Percentiles rank a stretch among this genome's conserved stretches.
Evolutionary conservation across 2,329 filamentous ascomycete genomes (phyloP).

Genomic region (Rutstroemia sp.): DNA sequence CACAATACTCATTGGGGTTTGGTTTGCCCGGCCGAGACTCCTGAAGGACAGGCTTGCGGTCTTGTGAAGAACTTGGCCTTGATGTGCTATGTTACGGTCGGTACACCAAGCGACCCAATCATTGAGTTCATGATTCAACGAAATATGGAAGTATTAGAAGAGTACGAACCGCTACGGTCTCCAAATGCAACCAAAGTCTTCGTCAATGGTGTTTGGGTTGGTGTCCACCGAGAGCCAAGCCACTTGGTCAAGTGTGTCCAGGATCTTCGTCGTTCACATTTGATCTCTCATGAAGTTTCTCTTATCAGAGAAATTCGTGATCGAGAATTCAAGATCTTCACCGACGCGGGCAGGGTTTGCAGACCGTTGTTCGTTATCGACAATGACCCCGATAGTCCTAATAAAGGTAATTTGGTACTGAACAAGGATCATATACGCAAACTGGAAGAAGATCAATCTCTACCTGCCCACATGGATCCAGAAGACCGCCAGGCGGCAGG

Average conservation of each 20-base stretch:
- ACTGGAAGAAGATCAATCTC: slow-evolving; percentile 65
- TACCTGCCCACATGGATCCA: slow-evolving; percentile 51
- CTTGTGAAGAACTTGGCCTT: slow-evolving; percentile 95
- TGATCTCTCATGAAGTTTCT: slow-evolving; percentile 87
- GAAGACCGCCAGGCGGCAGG: slow-evolving; percentile 47
- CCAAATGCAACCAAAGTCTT: slow-evolving; percentile 97
- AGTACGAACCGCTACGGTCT: slow-evolving; percentile 79
- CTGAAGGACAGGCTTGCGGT: slow-evolving; percentile 96
- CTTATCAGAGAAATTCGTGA: slow-evolving; percentile 95
- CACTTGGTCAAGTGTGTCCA: slow-evolving; percentile 75
- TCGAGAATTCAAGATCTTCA: slow-evolving; percentile 97
- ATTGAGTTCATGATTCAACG: slow-evolving; percentile 92
- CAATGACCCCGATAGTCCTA: slow-evolving; percentile 67
- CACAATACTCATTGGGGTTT: slow-evolving; percentile 99
- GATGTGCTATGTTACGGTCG: slow-evolving; percentile 98
- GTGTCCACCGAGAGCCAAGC: slow-evolving; percentile 83
- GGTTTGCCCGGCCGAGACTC: slow-evolving; percentile 94
- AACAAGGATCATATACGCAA: slow-evolving; percentile 76
- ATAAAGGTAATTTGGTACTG: slow-evolving; percentile 70
- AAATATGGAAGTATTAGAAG: slow-evolving; percentile 94
- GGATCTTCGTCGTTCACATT: slow-evolving; percentile 69
- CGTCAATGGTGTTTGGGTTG: slow-evolving; percentile 97
- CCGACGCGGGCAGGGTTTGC: slow-evolving; percentile 91
- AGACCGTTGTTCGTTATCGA: slow-evolving; percentile 91
- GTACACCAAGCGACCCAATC: slow-evolving; percentile 82